Base-by-base conservation (phyloP, 192 early-diverging fungal species). In the Podila epigama region DNA sequence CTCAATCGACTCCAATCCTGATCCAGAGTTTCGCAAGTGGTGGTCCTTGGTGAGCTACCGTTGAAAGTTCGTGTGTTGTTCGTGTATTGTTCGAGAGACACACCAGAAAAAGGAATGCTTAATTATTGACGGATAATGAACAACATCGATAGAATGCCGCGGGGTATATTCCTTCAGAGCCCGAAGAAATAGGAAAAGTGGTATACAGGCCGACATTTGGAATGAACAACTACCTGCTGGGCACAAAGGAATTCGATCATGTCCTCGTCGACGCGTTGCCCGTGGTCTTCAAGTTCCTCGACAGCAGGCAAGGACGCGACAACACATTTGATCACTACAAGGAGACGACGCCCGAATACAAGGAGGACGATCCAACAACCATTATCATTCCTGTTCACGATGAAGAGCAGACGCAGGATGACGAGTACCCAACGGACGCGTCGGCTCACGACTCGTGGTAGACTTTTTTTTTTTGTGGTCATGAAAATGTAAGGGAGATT, bases 121-220 rank as follows among this genome's bases (percentile, higher is more conserved):
- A n/a, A n/a, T n/a, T n/a, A n/a, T n/a, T n/a, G n/a, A n/a, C n/a
- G n/a, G n/a, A n/a, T n/a, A n/a, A n/a, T n/a, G n/a, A n/a, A n/a
- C n/a, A n/a, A n/a, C n/a, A n/a, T n/a, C n/a, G n/a, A n/a, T 68
- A 75, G 72, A 75, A 75, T 27, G 60, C 65, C 2, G 64, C 34
- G 1, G 65, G 54, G 18, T 75, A 35, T 35, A 41, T 61, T 29
- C 65, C 59, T 18, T 68, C 72, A 1, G 65, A 62, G 6, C 37
- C 15, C 4, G 51, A 28, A 10, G 72, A 68, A 7, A 62, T 62
- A 29, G 65, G 52, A 11, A 62, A 50, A 33, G 39, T 75, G 27
- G 60, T 52, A 1, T 68, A 58, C 59, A 44, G 36, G 18, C 15
- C 35, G 1, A 31, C 35, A 13, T 37, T 39, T 3, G 72, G 72